Evolutionary conservation across 176 grass and related monocot species (phyloP).

Genomic region (Tillandsia leiboldiana): DNA sequence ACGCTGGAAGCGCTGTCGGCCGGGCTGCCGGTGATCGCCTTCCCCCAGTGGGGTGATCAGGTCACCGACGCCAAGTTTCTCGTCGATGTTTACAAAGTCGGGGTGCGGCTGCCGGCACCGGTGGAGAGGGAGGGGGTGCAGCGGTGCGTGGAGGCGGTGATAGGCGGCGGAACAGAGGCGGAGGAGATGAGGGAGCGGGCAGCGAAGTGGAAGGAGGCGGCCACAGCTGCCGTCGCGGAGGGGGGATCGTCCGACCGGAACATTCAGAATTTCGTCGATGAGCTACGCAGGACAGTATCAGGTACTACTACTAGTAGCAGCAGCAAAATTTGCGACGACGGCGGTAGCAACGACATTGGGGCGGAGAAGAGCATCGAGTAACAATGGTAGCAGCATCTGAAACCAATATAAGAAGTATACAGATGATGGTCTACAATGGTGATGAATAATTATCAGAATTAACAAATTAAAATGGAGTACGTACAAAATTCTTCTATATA

Average conservation of each 20-base stretch:
- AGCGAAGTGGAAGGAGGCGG: constrained; percentile 31
- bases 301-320: not conserved
- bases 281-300: constrained; percentile 24
- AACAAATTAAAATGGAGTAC: too few relatives aligned
- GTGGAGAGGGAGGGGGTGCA: constrained; percentile 29
- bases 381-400: too few relatives aligned
- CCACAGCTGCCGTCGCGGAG: constrained; percentile 24
- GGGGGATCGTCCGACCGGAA: constrained; percentile 55
- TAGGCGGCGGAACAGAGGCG: constrained; percentile 18
- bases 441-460: too few relatives aligned
- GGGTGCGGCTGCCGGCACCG: constrained; percentile 40
- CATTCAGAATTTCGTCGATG: constrained; percentile 53
- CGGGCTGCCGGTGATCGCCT: constrained; percentile 56
- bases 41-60: constrained; percentile 75
- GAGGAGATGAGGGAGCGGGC: constrained; percentile 28
- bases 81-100: constrained; percentile 43
- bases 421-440: too few relatives aligned
- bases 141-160: constrained; percentile 32
- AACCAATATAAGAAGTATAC: too few relatives aligned
- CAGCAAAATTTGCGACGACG: too few relatives aligned
- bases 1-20: constrained; percentile 56
- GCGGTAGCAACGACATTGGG: too few relatives aligned
- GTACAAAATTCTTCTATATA: too few relatives aligned
- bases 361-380: too few relatives aligned
- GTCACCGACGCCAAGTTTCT: constrained; percentile 58